phyloP scores from a whole-genome alignment of 2,329 filamentous ascomycete genomes.

The Colletotrichum musae region DNA sequence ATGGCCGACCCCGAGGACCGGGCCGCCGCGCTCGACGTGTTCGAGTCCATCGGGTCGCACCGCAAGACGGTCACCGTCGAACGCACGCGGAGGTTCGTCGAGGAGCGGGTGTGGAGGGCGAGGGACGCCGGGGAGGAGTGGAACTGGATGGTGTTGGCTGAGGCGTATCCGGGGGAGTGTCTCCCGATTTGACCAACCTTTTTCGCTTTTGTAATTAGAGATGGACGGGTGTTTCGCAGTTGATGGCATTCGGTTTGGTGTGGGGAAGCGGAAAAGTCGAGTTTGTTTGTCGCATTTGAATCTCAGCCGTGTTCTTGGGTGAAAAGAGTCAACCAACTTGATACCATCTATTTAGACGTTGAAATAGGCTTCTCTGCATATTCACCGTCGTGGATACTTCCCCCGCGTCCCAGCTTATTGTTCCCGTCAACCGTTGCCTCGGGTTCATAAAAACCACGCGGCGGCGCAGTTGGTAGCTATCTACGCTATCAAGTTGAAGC shows the following conservation, averaged over 20 bases:
- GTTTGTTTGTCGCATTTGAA: neutral
- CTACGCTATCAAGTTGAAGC: constrained; percentile 26
- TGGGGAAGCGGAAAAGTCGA: neutral
- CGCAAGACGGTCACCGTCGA: constrained; percentile 47
- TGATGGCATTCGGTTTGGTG: neutral
- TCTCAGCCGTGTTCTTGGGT: neutral
- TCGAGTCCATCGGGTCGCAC: constrained; percentile 46
- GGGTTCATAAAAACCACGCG: constrained; percentile 7
- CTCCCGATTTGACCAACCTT: constrained; percentile 48
- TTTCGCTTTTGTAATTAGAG: no score
- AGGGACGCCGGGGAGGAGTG: constrained; percentile 46
- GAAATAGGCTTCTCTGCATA: constrained; percentile 30
- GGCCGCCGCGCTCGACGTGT: constrained; percentile 42
- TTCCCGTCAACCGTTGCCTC: constrained; percentile 7
- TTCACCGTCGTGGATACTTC: neutral
- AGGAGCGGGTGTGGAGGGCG: constrained; percentile 48
- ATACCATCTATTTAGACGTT: constrained; percentile 16
- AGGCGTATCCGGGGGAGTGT: constrained; percentile 47
- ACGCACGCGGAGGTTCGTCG: constrained; percentile 46
- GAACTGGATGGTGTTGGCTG: constrained; percentile 50
- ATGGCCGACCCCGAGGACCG: constrained; percentile 45
- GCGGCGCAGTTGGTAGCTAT: constrained; percentile 19
- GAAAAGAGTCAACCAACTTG: neutral
- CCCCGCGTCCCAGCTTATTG: constrained; percentile 3
- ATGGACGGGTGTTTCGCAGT: no score